Evolutionary conservation across 495 filamentous ascomycete species (phyloP), one percentile per base, ranked within the genome.

Genomic region (Hypoxylon fragiforme): DNA sequence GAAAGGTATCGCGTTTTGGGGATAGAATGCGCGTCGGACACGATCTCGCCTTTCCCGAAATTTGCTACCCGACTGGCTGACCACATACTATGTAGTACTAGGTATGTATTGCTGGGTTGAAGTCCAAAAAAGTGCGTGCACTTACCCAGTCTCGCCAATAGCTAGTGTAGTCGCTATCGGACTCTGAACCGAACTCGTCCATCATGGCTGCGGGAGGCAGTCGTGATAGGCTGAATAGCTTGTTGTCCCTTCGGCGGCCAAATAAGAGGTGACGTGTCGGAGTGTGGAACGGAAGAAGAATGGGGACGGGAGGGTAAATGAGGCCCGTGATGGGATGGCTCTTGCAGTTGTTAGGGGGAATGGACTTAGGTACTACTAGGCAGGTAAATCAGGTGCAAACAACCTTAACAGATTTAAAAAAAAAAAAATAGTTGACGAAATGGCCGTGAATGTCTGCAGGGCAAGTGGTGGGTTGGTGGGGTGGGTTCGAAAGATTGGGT

Each of bases 71-170:
- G 21, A 12, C 16, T 20, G 15, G 7, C 43, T 36, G 39, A 14
- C 34, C 11, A 21, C 22, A 28, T 51, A 42, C n/a, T n/a, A n/a
- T n/a, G n/a, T n/a, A n/a, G n/a, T n/a, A n/a, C n/a, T n/a, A n/a
- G n/a, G n/a, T n/a, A n/a, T n/a, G 36, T 14, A 41, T 47, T 20
- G 35, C 16, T 24, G 30, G 21, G 42, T 36, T 21, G 49, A 51
- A 44, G 31, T 38, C 32, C 48, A 36, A 48, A 31, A 49, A 48
- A 52, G 24, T 7, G 32, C 32, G 35, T 34, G 32, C 30, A 86
- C 89, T 72, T 78, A 96, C 92, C 94, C 94, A 98, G 75, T 98
- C 94, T 72, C 94, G 80, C 94, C 94, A 98, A 75, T 98, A 98
- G 73, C 90, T 96, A 24, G 94, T 96, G 71, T 97, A 98, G 70